phyloP scores from a whole-genome alignment of 2,329 filamentous ascomycete species.

The Ophiostoma pallidulum region DNA sequence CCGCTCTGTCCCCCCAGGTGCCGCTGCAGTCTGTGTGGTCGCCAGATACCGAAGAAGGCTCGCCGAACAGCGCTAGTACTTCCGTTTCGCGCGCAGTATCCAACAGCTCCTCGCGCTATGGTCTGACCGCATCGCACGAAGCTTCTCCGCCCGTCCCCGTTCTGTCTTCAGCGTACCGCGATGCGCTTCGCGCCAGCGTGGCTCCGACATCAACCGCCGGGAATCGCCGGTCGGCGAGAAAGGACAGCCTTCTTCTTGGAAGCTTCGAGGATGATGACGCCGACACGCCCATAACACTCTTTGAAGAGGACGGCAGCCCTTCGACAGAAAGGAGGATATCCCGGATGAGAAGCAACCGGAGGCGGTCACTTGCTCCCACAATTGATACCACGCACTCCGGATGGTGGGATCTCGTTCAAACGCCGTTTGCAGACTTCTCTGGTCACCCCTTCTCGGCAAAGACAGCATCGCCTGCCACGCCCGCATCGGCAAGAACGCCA shows the following conservation, averaged over 20 bases:
- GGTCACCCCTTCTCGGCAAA: constrained; percentile 34
- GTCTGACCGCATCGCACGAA: constrained; percentile 23
- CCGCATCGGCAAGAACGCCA: constrained; percentile 5
- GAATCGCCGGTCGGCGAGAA: background rate
- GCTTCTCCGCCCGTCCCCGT: constrained; percentile 49
- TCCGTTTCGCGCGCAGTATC: constrained; percentile 35
- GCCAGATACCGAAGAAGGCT: constrained; percentile 49
- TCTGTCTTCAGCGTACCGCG: constrained; percentile 36
- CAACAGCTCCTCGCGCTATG: constrained; percentile 53
- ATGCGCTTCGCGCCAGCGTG: background rate
- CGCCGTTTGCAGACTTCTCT: constrained; percentile 49
- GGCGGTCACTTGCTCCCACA: constrained; percentile 30
- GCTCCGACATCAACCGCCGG: background rate
- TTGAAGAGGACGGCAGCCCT: constrained; percentile 57
- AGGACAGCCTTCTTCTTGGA: constrained; percentile 9
- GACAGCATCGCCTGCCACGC: constrained; percentile 19
- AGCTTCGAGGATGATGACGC: constrained; percentile 43
- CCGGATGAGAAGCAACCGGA: constrained; percentile 25
- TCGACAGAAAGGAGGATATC: constrained; percentile 28
- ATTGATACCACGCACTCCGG: constrained; percentile 50
- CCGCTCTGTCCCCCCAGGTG: constrained; percentile 21
- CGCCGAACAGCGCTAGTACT: constrained; percentile 26
- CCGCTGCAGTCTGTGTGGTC: constrained; percentile 48
- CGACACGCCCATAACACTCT: constrained; percentile 54
- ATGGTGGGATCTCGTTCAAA: constrained; percentile 71